Evolutionary conservation across 345 rosid genomes (phyloP).

Genomic region (Erodium maritimum): DNA sequence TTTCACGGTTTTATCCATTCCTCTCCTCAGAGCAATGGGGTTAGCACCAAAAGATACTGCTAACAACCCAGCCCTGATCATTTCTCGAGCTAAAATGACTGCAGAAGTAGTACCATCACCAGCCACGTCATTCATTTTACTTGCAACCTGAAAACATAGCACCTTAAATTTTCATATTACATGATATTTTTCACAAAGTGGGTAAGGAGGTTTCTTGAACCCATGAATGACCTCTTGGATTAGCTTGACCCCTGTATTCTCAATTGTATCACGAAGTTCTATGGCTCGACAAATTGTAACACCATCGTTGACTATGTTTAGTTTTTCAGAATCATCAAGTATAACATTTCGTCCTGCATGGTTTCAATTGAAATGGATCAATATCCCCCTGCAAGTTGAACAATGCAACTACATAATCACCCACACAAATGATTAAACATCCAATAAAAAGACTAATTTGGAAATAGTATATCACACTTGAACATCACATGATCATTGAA

Average conservation of each 20-base stretch:
- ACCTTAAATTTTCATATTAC: background rate
- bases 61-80: constrained; percentile 61
- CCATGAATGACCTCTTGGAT: constrained; percentile 85
- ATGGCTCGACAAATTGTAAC: constrained; percentile 31
- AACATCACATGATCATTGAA: no score
- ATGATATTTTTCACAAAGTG: background rate
- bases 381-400: constrained; percentile 19
- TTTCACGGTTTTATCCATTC: constrained; percentile 51
- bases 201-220: constrained; percentile 27
- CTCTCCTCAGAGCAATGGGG: constrained; percentile 49
- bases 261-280: constrained; percentile 60
- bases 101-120: constrained; percentile 93
- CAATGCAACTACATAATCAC: constrained; percentile 38
- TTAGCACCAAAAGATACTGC: constrained; percentile 59
- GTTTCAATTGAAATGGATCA: no score
- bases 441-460: background rate
- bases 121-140: constrained; percentile 67
- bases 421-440: constrained; percentile 1
- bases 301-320: constrained; percentile 77
- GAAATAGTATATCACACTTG: no score
- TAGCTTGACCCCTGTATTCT: constrained; percentile 68
- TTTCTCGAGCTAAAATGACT: constrained; percentile 55
- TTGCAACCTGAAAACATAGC: constrained; percentile 51
- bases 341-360: constrained; percentile 71
- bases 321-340: constrained; percentile 41